A percentile compares a stretch with the other conserved stretches of the same genome.
Conservation (phyloP, 1,284 basidiomycete species). For the Leucoagaricus sp. region DNA sequence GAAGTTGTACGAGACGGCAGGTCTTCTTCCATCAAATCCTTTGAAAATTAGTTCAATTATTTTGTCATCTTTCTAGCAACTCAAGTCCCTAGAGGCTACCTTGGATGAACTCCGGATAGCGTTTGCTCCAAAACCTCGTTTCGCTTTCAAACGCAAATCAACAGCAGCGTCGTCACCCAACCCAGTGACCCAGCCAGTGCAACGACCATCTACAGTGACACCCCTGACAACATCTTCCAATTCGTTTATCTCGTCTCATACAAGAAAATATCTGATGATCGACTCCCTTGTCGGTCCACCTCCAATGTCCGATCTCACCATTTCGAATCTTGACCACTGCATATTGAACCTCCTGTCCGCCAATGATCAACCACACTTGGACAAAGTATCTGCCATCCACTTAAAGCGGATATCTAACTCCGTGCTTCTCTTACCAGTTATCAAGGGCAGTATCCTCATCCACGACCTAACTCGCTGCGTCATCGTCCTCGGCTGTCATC, state of each 20-base stretch:
- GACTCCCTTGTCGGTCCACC: constrained; percentile 31
- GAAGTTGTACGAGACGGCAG: constrained; percentile 66
- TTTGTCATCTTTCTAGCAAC: constrained; percentile 44
- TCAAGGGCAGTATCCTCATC: constrained; percentile 71
- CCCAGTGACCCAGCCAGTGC: background rate
- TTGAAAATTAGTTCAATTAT: background rate
- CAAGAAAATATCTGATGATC: constrained; percentile 41
- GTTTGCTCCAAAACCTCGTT: constrained; percentile 56
- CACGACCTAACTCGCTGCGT: constrained; percentile 60
- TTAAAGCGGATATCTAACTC: constrained; percentile 53
- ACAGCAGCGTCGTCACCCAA: constrained; percentile 20
- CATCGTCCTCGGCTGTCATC: constrained; percentile 73
- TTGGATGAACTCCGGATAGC: constrained; percentile 51
- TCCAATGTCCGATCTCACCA: constrained; percentile 49
- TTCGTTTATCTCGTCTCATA: constrained; percentile 36
- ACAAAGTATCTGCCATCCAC: constrained; percentile 67
- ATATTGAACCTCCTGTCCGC: constrained; percentile 61
- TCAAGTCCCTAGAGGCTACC: constrained; percentile 55
- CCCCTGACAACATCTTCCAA: constrained; percentile 13
- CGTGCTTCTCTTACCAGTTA: constrained; percentile 61
- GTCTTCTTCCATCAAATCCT: constrained; percentile 25
- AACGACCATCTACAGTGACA: background rate
- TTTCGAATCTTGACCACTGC: constrained; percentile 62
- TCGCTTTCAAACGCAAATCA: constrained; percentile 69
- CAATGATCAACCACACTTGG: constrained; percentile 19